Evolutionary conservation across 108 stramenopile genomes (phyloP), one percentile per base, ranked within the genome.

Genomic region (Conticribra guillardii): DNA sequence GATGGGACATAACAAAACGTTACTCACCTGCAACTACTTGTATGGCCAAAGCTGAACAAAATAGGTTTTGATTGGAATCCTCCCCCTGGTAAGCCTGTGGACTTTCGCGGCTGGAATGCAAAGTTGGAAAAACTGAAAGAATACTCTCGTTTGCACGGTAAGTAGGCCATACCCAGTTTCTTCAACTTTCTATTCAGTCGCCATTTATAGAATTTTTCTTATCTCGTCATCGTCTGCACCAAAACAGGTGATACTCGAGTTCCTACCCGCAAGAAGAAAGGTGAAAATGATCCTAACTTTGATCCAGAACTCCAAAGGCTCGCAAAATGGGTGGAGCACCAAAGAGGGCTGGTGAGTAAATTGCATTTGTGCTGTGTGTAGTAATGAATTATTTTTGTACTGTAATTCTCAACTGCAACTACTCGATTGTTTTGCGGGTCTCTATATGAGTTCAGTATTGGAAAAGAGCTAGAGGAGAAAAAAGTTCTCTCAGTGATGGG

Each of bases 271-370:
- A n/a, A 44, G 27, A 27, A 5, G 27, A 3, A 66, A 66, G 52
- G 2, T 2, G 17, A 33, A 21, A 2, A n/a, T n/a, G 58, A 51
- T 15, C 19, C 57, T 22, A 56, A n/a, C n/a, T n/a, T 29, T 21
- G 68, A 69, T 51, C 21, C 28, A 55, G 30, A 47, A 23, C 57
- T 49, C 34, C 18, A 30, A n/a, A 33, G 26, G 22, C 54, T 73
- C 5, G 54, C 31, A 52, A 73, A 65, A 31, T 73, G 71, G 71
- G 71, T 67, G 9, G 29, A 66, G 7, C 27, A 66, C 44, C 71
- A 73, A 27, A 44, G 71, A 26, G 33, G 32, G 0, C 53, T n/a
- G n/a, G n/a, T n/a, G n/a, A n/a, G n/a, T n/a, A n/a, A n/a, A n/a
- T n/a, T n/a, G n/a, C n/a, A n/a, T n/a, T n/a, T n/a, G n/a, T n/a